These are phyloP conservation scores for Vitis vinifera DNA, from an alignment of 164 flowering plant genomes.

Conservation along the genomic window ASM3070453v1 NC_081819.1:19586501-19587000, in stretches of 20 bases:
- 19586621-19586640: constrained; percentile 77
- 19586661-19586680: constrained; percentile 98
- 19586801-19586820: constrained; percentile 96
- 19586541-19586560: constrained; percentile 3
- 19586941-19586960: constrained; percentile 98
- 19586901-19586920: constrained; percentile 75
- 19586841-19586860: constrained; percentile 99
- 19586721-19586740: constrained; percentile 53
- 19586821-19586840: constrained; percentile 99
- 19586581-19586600: constrained; percentile 95
- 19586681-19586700: constrained; percentile 93
- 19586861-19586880: constrained; percentile 99
- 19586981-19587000: constrained; percentile 67
- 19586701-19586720: constrained; percentile 95
- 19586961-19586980: constrained; percentile 96
- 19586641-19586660: constrained; percentile 98
- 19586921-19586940: constrained; percentile 93
- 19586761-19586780: constrained; percentile 1
- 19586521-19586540: background rate
- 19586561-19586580: constrained; percentile 66
- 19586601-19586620: constrained; percentile 92
- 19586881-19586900: constrained; percentile 78
- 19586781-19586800: background rate
- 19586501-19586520: background rate
- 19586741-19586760: background rate